Percentiles rank a stretch among this genome's conserved stretches.
phyloP scores from a whole-genome alignment of 805 yeast species.

The Lipomyces yamanashiensis region DNA sequence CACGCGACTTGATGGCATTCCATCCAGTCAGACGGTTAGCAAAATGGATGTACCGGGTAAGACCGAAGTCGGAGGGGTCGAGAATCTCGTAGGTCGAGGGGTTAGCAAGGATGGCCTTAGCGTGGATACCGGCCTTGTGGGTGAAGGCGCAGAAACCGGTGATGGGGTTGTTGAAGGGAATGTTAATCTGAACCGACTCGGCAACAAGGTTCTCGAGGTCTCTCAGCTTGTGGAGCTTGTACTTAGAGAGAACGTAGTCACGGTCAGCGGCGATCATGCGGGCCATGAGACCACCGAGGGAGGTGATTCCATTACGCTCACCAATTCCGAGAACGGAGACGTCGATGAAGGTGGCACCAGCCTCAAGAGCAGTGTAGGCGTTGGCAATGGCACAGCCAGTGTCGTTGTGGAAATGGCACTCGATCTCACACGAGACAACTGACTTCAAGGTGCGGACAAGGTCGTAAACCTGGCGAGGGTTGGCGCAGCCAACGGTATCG shows the following conservation, averaged over 20 bases:
- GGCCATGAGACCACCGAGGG: conserved; percentile 97
- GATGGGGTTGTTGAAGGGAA: conserved; percentile 97
- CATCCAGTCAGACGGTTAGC: conserved; percentile 98
- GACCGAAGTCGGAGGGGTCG: conserved; percentile 93
- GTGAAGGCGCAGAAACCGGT: conserved; percentile 99
- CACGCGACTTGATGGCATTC: conserved; percentile 98
- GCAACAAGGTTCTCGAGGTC: conserved; percentile 96
- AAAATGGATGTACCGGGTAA: conserved; percentile 94
- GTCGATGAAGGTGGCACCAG: conserved; percentile 93
- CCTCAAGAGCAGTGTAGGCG: conserved; percentile 97
- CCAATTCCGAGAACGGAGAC: conserved; percentile 97
- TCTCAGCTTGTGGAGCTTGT: conserved; percentile 92
- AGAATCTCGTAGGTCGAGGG: conserved; percentile 98
- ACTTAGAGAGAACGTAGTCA: conserved; percentile 91
- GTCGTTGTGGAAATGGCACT: conserved; percentile 98
- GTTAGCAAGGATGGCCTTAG: conserved; percentile 97
- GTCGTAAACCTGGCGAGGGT: conserved; percentile 98
- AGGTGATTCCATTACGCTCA: conserved; percentile 98
- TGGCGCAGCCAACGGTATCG: conserved; percentile 98
- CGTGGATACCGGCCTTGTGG: conserved; percentile 99
- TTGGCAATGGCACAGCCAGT: conserved; percentile 99
- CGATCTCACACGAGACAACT: conserved; percentile 95
- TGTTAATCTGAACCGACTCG: conserved; percentile 94
- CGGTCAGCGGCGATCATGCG: conserved; percentile 99
- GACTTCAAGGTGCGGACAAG: conserved; percentile 89